Conservation (phyloP, 2,329 filamentous ascomycete genomes). For the Ophiostoma piceae region DNA sequence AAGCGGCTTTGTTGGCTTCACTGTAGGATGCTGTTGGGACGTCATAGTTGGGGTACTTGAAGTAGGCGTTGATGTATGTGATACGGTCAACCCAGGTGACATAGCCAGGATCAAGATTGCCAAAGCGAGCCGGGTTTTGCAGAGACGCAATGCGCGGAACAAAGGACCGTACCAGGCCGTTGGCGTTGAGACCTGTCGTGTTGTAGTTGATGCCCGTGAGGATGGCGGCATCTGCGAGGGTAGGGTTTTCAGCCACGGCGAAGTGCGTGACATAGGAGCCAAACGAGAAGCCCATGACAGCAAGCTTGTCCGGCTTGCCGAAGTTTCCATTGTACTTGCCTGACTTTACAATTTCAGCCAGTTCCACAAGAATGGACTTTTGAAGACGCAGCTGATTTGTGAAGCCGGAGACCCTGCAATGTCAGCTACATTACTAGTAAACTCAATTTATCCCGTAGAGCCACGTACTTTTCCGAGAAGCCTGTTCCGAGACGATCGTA, state of each 20-base stretch:
- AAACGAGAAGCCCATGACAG: neutral
- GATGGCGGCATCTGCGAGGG: neutral
- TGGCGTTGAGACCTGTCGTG: neutral
- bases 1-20: neutral
- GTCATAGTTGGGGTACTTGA: conserved; percentile 1
- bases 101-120: neutral
- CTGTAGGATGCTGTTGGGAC: neutral
- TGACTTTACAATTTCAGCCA: neutral
- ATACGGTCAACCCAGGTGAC: conserved; percentile 9
- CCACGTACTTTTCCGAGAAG: neutral
- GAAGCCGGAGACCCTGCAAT: neutral
- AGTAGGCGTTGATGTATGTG: conserved; percentile 1
- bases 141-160: neutral
- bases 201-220: neutral
- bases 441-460: neutral
- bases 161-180: neutral
- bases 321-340: neutral
- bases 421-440: neutral
- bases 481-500: neutral
- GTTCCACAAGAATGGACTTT: neutral
- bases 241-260: conserved; percentile 3
- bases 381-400: neutral
- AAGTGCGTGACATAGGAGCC: neutral
- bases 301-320: conserved; percentile 3
- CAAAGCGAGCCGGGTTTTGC: neutral